Conservation (phyloP, 1,284 basidiomycete species). For the Tremellales sp. region DNA sequence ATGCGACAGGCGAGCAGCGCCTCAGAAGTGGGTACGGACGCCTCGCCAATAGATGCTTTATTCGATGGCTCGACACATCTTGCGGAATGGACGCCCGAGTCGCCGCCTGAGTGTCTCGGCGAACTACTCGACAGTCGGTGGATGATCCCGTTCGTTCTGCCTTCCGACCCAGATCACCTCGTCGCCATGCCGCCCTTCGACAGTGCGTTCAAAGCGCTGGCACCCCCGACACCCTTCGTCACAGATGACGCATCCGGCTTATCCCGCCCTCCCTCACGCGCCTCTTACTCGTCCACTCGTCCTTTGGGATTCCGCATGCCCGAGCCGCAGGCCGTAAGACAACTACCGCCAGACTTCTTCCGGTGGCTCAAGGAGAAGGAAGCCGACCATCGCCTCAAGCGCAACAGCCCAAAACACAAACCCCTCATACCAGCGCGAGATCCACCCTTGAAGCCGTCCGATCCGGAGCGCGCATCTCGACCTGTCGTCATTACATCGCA, state of each 20-base stretch:
- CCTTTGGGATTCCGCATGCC: constrained; percentile 38
- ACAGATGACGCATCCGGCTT: constrained; percentile 16
- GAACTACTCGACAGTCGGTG: constrained; percentile 84
- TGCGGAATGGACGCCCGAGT: constrained; percentile 67
- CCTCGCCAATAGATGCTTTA: constrained; percentile 61
- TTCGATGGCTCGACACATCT: constrained; percentile 66
- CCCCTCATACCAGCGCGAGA: constrained; percentile 4
- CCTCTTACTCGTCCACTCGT: constrained; percentile 33
- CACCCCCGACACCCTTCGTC: constrained; percentile 19
- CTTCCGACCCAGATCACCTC: constrained; percentile 70
- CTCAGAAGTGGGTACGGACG: not conserved
- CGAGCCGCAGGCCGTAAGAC: constrained; percentile 13
- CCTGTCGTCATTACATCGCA: too few relatives aligned
- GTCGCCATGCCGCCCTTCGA: constrained; percentile 55
- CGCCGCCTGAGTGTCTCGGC: constrained; percentile 72
- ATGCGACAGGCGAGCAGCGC: not conserved
- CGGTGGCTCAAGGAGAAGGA: constrained; percentile 40
- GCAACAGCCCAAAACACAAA: constrained; percentile 9
- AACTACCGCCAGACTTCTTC: constrained; percentile 44
- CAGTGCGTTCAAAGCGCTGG: constrained; percentile 33
- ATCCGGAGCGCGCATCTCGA: too few relatives aligned
- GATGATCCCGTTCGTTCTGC: constrained; percentile 85
- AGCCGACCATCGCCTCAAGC: constrained; percentile 14
- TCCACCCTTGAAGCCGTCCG: constrained; percentile 10
- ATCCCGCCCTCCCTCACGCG: constrained; percentile 30